These are phyloP conservation scores for Myriangium duriaei DNA, from an alignment of 2,329 filamentous ascomycete genomes.

Conservation along the genomic window DNA sequence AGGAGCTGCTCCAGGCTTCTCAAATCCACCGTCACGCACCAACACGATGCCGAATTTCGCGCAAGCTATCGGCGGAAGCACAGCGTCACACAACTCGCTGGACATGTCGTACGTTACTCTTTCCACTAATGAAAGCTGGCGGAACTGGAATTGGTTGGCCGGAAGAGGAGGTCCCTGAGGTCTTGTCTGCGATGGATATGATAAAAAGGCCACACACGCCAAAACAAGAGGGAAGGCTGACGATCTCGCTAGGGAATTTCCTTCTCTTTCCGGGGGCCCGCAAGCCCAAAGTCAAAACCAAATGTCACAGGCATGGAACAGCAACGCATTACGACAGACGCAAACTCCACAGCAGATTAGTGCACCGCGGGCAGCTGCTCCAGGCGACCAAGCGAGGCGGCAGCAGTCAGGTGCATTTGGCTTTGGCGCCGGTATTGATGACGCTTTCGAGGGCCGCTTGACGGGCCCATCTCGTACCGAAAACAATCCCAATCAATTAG, in stretches of 20 bases:
- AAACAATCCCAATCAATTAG: conserved; percentile 37
- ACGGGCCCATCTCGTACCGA: conserved; percentile 40
- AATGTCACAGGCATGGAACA: conserved; percentile 44
- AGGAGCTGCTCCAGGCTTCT: conserved; percentile 9
- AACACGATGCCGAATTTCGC: conserved; percentile 13
- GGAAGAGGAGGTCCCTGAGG: too few species aligned
- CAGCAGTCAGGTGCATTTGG: conserved; percentile 28
- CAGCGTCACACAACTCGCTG: conserved; percentile 11
- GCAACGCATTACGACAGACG: conserved; percentile 40
- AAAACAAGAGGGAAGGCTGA: too few species aligned
- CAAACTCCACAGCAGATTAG: conserved; percentile 20
- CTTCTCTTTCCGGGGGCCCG: conserved; percentile 45
- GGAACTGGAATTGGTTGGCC: too few species aligned
- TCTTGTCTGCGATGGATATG: neutral
- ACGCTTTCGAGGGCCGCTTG: conserved; percentile 43
- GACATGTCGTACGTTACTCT: conserved; percentile 13
- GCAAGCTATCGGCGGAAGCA: conserved; percentile 12
- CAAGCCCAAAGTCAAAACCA: conserved; percentile 40
- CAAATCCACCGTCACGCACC: conserved; percentile 11
- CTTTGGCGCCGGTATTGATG: conserved; percentile 37
- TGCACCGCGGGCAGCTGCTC: conserved; percentile 25
- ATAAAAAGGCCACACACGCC: neutral
- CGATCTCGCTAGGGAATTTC: conserved; percentile 43
- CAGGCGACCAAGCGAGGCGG: conserved; percentile 11
- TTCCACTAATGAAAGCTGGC: too few species aligned